Evolutionary conservation across 2,329 filamentous ascomycete species (phyloP).

Genomic region (Penicillium sp.): DNA sequence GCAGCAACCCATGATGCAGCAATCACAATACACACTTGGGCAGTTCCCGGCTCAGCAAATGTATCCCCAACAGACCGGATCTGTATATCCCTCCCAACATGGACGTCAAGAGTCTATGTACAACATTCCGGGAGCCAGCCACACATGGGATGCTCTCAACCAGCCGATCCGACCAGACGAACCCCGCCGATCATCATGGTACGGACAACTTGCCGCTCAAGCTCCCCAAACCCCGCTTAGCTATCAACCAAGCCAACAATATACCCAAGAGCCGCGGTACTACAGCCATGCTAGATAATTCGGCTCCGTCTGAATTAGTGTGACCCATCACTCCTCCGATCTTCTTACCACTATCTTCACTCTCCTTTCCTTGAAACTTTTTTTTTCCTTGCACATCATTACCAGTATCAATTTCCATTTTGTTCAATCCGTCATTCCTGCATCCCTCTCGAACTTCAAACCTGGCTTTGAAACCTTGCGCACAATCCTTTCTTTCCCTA

Average conservation of each 20-base stretch:
- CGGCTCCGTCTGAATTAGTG: background rate
- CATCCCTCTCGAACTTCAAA: conserved; percentile 1
- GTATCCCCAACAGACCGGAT: conserved; percentile 15
- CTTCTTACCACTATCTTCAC: background rate
- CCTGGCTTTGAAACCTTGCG: conserved; percentile 6
- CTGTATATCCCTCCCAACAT: conserved; percentile 22
- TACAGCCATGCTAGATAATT: conserved; percentile 22
- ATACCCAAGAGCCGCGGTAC: conserved; percentile 29
- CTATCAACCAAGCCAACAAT: conserved; percentile 31
- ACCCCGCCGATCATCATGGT: conserved; percentile 36
- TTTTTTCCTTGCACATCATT: conserved; percentile 4
- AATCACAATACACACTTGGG: conserved; percentile 30
- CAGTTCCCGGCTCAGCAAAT: background rate
- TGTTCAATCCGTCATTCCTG: conserved; percentile 5
- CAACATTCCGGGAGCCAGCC: conserved; percentile 37
- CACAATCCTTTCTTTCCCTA: conserved; percentile 1
- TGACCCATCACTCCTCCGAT: background rate
- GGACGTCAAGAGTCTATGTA: conserved; percentile 32
- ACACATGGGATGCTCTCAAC: conserved; percentile 39
- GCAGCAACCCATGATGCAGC: conserved; percentile 40
- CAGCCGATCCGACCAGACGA: conserved; percentile 33
- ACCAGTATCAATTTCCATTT: conserved; percentile 3
- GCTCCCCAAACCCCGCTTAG: conserved; percentile 23
- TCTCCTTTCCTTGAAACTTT: background rate
- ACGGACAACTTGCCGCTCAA: conserved; percentile 28